phyloP scores from a whole-genome alignment of 2,329 filamentous ascomycete genomes.

The Aspergillus udagawae region DNA sequence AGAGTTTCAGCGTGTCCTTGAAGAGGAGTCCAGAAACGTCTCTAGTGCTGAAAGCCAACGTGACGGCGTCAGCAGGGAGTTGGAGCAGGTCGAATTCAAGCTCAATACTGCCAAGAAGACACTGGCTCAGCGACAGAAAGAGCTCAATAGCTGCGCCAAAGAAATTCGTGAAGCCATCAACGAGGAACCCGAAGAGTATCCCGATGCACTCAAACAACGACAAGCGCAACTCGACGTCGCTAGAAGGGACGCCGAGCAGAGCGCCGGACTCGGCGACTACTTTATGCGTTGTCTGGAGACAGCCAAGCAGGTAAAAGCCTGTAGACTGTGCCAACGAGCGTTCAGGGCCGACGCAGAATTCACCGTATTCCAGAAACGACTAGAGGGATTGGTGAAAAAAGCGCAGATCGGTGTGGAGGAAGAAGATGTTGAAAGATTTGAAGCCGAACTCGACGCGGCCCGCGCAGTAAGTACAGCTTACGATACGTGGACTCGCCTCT shows the following conservation, averaged over 20 bases:
- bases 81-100: slow-evolving; percentile 72
- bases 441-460: slow-evolving; percentile 50
- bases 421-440: slow-evolving; percentile 29
- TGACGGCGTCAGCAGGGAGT: slow-evolving; percentile 66
- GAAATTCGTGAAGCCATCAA: slow-evolving; percentile 59
- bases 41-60: slow-evolving; percentile 65
- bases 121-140: slow-evolving; percentile 59
- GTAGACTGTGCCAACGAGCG: slow-evolving; percentile 68
- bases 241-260: slow-evolving; percentile 64
- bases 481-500: slow-evolving; percentile 69
- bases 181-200: slow-evolving; percentile 48
- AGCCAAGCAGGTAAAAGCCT: slow-evolving; percentile 66
- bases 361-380: slow-evolving; percentile 60
- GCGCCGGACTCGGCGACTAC: slow-evolving; percentile 65
- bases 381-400: slow-evolving; percentile 55
- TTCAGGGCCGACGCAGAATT: slow-evolving; percentile 61
- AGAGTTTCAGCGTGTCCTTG: slow-evolving; percentile 62
- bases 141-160: slow-evolving; percentile 59
- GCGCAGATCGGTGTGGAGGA: slow-evolving; percentile 55
- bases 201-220: slow-evolving; percentile 49
- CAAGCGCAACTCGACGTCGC: slow-evolving; percentile 50
- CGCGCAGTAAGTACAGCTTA: slow-evolving; percentile 63
- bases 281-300: slow-evolving; percentile 64
- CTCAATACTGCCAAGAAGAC: slow-evolving; percentile 63
- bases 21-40: slow-evolving; percentile 55